Evolutionary conservation across 2,329 filamentous ascomycete genomes (phyloP), one percentile per base, ranked within the genome.

Genomic region (Clonostachys byssicola): DNA sequence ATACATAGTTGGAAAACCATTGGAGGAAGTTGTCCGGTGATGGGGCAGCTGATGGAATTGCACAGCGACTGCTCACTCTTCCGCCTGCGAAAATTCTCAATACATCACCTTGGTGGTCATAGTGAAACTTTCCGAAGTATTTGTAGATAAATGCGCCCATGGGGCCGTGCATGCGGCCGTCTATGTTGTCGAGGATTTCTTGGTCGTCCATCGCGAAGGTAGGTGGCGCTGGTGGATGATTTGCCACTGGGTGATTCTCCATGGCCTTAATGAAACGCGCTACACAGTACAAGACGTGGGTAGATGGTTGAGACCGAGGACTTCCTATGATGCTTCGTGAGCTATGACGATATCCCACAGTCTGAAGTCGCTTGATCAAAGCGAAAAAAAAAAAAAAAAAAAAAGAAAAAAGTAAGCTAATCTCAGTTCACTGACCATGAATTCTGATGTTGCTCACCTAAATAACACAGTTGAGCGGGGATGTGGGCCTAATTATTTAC

Each of bases 111-210:
- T 48, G 42, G n/a, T 12, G 36, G 30, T 48, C 39, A 42, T 52
- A 46, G 13, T 47, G 43, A 48, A 51, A 51, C 9, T 38, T 34
- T 41, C 43, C 50, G 23, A 55, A 53, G 45, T 47, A 47, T 41
- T 49, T 53, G 20, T 49, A 43, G 14, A 53, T 49, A 17, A 53
- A 53, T 9, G 51, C 49, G 16, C 41, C 47, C 45, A 52, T 53
- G 42, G 49, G 53, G 34, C 51, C 51, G 34, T 55, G 51, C 51
- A 53, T 48, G 35, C 47, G 48, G 42, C 50, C 52, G 39, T 51
- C 45, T 6, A 52, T 51, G 43, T 51, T 49, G 17, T 51, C 47
- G 44, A 49, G 44, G 33, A 52, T 52, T 33, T 52, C 49, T 49
- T 51, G 39, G 33, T 51, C 51, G 45, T 52, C 51, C 10, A 20